phyloP scores from a whole-genome alignment of 176 grass and related monocot species.

The Phragmites australis region DNA sequence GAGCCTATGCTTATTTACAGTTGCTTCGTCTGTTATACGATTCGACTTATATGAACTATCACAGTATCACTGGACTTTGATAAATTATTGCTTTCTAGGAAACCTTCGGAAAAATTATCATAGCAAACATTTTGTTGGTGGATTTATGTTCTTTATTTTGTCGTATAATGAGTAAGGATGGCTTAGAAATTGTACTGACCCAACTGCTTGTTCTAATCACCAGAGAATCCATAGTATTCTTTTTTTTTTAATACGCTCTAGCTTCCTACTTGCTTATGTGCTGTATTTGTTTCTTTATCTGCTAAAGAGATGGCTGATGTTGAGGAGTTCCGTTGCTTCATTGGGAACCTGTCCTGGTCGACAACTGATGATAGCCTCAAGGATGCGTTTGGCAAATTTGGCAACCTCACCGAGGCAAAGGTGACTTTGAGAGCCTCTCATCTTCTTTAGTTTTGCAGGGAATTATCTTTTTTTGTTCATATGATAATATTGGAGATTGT shows the following conservation, averaged over 20 bases:
- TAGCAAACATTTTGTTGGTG: not conserved
- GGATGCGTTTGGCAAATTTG: conserved; percentile 71
- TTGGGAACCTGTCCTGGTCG: conserved; percentile 93
- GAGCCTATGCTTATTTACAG: not conserved
- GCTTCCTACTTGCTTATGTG: not conserved
- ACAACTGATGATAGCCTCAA: conserved; percentile 72
- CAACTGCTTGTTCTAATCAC: not conserved
- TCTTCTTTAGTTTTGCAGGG: not conserved
- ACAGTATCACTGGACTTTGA: too few species aligned
- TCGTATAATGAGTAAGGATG: not conserved
- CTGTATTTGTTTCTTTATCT: not conserved
- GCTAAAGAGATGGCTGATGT: conserved; percentile 49
- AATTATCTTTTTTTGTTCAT: not conserved
- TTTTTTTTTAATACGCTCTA: not conserved
- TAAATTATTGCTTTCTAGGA: too few species aligned
- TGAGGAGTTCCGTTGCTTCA: conserved; percentile 88
- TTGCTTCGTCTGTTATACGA: not conserved
- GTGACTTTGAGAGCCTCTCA: conserved; percentile 19
- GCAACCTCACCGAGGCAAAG: conserved; percentile 91
- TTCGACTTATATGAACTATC: not conserved
- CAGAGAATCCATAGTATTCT: not conserved
- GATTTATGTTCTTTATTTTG: not conserved
- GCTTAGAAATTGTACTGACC: not conserved
- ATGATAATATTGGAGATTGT: not conserved
- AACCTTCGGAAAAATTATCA: not conserved